Evolutionary conservation across 305 asterid species (phyloP).

Genomic region (Rubia occidens): DNA sequence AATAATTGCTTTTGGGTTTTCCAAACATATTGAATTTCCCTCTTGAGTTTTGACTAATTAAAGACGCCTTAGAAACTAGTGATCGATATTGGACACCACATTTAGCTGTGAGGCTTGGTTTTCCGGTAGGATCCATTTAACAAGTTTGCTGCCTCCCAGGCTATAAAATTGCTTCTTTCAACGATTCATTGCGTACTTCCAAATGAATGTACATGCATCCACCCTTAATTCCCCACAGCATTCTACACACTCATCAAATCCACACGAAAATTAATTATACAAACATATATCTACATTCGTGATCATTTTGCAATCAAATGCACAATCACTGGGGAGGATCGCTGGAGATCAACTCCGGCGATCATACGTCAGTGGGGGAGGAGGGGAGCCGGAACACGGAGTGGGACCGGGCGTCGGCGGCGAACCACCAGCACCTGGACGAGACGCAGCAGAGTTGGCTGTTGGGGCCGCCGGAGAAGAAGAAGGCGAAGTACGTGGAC

Average conservation of each 20-base stretch:
- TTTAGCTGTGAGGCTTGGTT: neutral
- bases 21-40: neutral
- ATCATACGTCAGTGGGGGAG: constrained; percentile 33
- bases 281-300: no score
- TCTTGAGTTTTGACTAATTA: neutral
- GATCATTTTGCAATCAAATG: constrained; percentile 22
- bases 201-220: no score
- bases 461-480: constrained; percentile 51
- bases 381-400: constrained; percentile 33
- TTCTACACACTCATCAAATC: no score
- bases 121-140: neutral
- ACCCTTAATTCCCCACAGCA: no score
- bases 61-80: neutral
- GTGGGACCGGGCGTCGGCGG: constrained; percentile 56
- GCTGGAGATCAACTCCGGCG: constrained; percentile 44
- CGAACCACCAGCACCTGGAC: constrained; percentile 33
- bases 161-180: no score
- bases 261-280: neutral
- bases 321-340: constrained; percentile 88
- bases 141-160: no score
- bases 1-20: neutral
- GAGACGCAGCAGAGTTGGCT: constrained; percentile 86
- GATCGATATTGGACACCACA: neutral
- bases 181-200: no score
- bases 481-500: constrained; percentile 65